Base-by-base conservation (phyloP, 1,284 basidiomycete species). In the Vanrija sp. region DNA sequence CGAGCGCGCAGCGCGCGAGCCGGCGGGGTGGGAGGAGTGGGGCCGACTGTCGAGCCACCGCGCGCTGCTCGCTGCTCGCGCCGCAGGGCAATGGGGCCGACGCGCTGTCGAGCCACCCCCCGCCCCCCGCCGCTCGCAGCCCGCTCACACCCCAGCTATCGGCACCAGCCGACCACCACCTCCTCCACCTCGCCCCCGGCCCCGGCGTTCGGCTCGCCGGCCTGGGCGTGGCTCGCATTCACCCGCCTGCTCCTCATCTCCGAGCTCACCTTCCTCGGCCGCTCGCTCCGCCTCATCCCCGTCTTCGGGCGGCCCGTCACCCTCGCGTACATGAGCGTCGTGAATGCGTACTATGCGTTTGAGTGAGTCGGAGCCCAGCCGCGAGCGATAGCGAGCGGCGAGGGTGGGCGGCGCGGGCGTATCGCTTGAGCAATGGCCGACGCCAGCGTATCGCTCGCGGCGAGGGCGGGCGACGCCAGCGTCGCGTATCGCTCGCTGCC, bases 321-420 rank as follows among this genome's bases (percentile, higher is more conserved):
- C 1, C 64, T 74, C 16, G 51, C 47, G 1, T 76, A 74, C 60
- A 71, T 75, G 60, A 69, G 68, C 49, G 56, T 75, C 35, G 67
- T 77, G 43, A 69, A 75, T 52, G 54, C 70, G 6, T 77, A 70
- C 60, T 77, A 76, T 52, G 71, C 64, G 48, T 78, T 75, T 54
- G 75, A 76, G 72, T 75, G 57, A 59, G 73, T 69, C 24, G 15
- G 8, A 19, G 16, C 23, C 8, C 6, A 44, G 22, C 7, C 35
- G 42, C 4, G n/a, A 4, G 20, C 16, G 39, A 20, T 9, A 6
- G 5, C 6, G 23, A 3, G 46, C 39, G 15, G 18, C 31, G n/a
- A n/a, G n/a, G n/a, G n/a, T n/a, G n/a, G n/a, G n/a, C n/a, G n/a
- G n/a, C n/a, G n/a, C n/a, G n/a, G n/a, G n/a, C n/a, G n/a, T n/a